Evolutionary conservation across 352 stramenopile genomes (phyloP).

Genomic region (Phytophthora niederhauseri): DNA sequence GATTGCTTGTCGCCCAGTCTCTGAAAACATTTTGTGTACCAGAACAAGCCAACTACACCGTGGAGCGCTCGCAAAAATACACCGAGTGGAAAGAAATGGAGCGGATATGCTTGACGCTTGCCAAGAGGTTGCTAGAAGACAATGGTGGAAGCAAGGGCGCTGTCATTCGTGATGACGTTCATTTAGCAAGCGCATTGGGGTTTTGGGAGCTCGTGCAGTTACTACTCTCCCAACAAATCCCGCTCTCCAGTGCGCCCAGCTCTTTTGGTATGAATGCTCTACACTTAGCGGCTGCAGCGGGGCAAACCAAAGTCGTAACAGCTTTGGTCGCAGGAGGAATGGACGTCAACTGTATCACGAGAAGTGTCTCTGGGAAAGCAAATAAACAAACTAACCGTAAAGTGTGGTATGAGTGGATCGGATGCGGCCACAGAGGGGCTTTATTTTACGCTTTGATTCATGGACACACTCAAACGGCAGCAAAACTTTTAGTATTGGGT

Average conservation of each 20-base stretch:
- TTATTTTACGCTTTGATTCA: conserved; percentile 62
- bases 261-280: conserved; percentile 48
- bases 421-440: conserved; percentile 34
- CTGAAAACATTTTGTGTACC: conserved; percentile 36
- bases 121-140: conserved; percentile 37
- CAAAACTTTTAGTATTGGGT: conserved; percentile 61
- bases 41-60: conserved; percentile 21
- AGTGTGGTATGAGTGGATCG: conserved; percentile 28
- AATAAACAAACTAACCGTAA: background rate
- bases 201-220: conserved; percentile 56
- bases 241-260: conserved; percentile 46
- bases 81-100: conserved; percentile 48
- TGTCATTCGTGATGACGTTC: conserved; percentile 55
- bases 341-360: conserved; percentile 54
- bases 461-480: conserved; percentile 57
- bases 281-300: conserved; percentile 55
- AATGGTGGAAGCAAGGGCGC: conserved; percentile 46
- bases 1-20: conserved; percentile 41
- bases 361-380: conserved; percentile 12
- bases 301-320: conserved; percentile 47
- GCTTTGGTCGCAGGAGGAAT: conserved; percentile 55
- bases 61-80: conserved; percentile 28
- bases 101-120: conserved; percentile 46
- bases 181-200: conserved; percentile 48
- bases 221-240: conserved; percentile 56